Evolutionary conservation across 495 filamentous ascomycete species (phyloP).

Genomic region (Aspergillus baeticus): DNA sequence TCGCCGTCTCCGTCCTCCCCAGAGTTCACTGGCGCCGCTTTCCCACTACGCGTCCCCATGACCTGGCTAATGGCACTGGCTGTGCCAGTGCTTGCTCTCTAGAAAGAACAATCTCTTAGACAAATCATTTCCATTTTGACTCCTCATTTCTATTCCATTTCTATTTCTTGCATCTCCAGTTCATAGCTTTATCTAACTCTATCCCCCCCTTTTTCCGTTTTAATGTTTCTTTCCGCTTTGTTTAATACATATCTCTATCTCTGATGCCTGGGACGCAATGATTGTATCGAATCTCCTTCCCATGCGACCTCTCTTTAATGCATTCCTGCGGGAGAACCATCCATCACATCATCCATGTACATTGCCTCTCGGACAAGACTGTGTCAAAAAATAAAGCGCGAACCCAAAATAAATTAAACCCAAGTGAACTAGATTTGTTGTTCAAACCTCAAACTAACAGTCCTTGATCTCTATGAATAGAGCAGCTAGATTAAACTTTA

Average conservation of each 20-base stretch:
- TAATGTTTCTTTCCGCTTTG: not conserved
- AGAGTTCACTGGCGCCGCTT: conserved; percentile 12
- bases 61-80: conserved; percentile 10
- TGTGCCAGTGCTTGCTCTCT: conserved; percentile 6
- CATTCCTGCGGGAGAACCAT: too few relatives aligned
- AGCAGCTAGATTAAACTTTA: too few relatives aligned
- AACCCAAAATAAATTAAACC: too few relatives aligned
- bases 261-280: too few relatives aligned
- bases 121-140: not conserved
- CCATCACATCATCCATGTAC: too few relatives aligned
- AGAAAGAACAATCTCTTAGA: not conserved
- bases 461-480: too few relatives aligned
- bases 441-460: too few relatives aligned
- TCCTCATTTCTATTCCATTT: not conserved
- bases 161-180: conserved; percentile 2
- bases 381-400: too few relatives aligned
- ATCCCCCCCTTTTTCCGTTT: not conserved
- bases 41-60: not conserved
- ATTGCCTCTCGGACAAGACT: too few relatives aligned
- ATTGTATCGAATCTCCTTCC: too few relatives aligned
- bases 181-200: not conserved
- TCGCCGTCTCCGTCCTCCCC: not conserved
- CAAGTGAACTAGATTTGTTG: too few relatives aligned
- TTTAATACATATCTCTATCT: not conserved
- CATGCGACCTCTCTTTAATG: too few relatives aligned